Conservation (phyloP, 75 land plant genomes). For the Pseudotsuga menziesii region DNA sequence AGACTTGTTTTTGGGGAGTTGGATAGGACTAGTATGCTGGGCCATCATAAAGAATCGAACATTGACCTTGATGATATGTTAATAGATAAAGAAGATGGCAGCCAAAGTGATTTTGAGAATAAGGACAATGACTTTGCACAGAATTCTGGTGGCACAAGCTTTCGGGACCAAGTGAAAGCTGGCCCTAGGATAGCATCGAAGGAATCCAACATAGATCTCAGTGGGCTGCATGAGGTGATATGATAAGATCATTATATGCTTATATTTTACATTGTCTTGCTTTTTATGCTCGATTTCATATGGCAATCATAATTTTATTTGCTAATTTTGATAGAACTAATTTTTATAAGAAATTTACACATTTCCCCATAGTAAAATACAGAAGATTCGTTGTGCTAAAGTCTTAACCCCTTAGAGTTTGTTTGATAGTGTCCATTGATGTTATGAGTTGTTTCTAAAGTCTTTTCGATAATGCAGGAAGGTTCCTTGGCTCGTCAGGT, state of each 20-base stretch:
- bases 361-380: neutral
- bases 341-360: neutral
- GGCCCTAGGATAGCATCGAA: neutral
- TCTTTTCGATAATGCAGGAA: constrained; percentile 8
- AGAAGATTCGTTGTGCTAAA: neutral
- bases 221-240: neutral
- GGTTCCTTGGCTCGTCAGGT: neutral
- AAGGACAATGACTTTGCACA: neutral
- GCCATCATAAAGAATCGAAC: constrained; percentile 10
- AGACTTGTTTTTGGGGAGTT: constrained; percentile 62
- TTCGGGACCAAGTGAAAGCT: neutral
- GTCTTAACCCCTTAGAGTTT: neutral
- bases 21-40: constrained; percentile 1
- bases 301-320: neutral
- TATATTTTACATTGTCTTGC: neutral
- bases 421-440: neutral
- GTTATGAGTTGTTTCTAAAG: neutral
- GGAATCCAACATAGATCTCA: neutral
- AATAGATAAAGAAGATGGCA: constrained; percentile 25
- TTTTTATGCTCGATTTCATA: neutral
- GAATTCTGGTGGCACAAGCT: neutral
- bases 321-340: neutral
- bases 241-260: neutral
- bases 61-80: constrained; percentile 8
- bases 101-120: constrained; percentile 33